Evolutionary conservation across 257 asterid species (phyloP), one percentile per base, ranked within the genome.

Genomic region (Fraxinus pennsylvanica): DNA sequence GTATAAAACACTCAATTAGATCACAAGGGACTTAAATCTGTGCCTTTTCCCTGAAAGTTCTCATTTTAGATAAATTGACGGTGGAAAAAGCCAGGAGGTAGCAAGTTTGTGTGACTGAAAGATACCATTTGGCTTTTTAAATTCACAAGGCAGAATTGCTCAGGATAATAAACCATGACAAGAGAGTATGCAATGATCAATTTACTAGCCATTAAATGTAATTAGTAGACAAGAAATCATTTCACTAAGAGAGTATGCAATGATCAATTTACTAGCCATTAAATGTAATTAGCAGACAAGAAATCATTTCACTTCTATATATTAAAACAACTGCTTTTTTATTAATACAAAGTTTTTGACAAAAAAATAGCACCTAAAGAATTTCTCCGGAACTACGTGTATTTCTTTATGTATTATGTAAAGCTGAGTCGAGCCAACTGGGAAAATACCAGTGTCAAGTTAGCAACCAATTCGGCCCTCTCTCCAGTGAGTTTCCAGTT

Each of bases 321-420:
- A 57, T 43, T 17, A 25, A 67, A 57, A 80, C 35, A 43, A 17
- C 45, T 73, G 67, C 2, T 29, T 29, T 1, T 29, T 29, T 29
- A 29, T 29, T 29, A 29, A 29, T 29, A 29, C 30, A 29, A 29
- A 29, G 1, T 29, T 29, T 29, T 29, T 29, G 30, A 29, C 30
- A 29, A 29, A 29, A 29, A 29, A 29, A 29, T 29, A 29, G 30
- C 30, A 29, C 30, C 30, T 29, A 65, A 71, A 72, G 3, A 73
- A 38, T 10, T 72, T 39, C 78, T 59, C 22, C 15, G 33, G 1
- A 57, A 57, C 45, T 29, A 29, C 30, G 1, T 1, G 30, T 29
- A 76, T 63, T 78, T 73, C 82, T 83, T 81, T 79, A 75, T 73
- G 77, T 81, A 78, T 22, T 74, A 75, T 85, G 82, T 82, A 85